Base-by-base conservation (phyloP, 352 stramenopile genomes). In the Phytophthora podocarpi region DNA sequence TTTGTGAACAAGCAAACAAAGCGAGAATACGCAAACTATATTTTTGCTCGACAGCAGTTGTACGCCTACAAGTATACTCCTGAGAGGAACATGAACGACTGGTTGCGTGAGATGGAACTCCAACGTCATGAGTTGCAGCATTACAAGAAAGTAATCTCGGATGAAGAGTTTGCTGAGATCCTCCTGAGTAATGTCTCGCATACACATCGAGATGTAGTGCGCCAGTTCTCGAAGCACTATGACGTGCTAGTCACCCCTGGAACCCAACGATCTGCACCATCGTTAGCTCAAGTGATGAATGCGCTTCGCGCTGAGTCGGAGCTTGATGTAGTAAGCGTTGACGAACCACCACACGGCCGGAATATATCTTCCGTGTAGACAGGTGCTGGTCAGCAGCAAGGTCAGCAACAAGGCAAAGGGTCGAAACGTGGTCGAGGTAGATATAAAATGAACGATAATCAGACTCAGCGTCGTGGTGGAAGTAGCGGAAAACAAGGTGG, bases 281-380 rank as follows among this genome's bases (percentile, higher is more conserved):
- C 55, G 5, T 57, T 37, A 0, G 45, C 27, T 37, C 43, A 56
- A 52, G 55, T 57, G 36, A 64, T 58, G 55, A 64, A 58, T 30
- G 45, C 55, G 15, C 30, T 57, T 31, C 34, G 55, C 0, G 55
- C 43, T 6, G 43, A 56, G 20, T 57, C 35, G 0, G 45, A 64
- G 6, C 30, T 64, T 18, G 36, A 57, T 8, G 34, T n/a, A n/a
- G n/a, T n/a, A n/a, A 36, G 23, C 18, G 37, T 7, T 10, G 51
- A 59, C 12, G 51, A 51, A 10, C 20, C 28, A 1, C 50, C 15
- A 2, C 36, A 40, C 41, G 50, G 39, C 10, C 40, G 0, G 11
- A 27, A 39, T 31, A 45, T 52, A 21, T 36, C 40, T 7, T 51
- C 31, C 13, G 39, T 40, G 12, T 31, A 35, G 4, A n/a, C n/a